Base-by-base conservation (phyloP, 164 flowering plant species). In the Piper longum region DNA sequence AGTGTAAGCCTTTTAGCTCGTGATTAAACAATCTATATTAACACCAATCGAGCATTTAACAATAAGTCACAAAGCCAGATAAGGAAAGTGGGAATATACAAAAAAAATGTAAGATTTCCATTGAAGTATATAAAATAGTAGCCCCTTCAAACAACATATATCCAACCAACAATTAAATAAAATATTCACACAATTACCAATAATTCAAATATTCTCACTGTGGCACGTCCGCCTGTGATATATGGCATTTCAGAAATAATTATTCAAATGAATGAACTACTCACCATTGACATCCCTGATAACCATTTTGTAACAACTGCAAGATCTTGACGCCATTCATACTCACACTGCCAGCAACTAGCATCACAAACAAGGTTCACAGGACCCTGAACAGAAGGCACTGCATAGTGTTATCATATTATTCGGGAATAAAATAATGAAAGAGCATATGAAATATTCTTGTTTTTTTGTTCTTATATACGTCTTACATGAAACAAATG, bases 281-380 rank as follows among this genome's bases (percentile, higher is more conserved):
- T 71, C 80, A 95, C 99, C 75, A 86, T 85, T 72, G 97, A 85
- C 52, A 77, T 81, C 70, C 97, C 99, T 54, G 97, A 82, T 41
- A 95, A 76, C 99, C 99, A 95, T 74, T 91, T 89, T 44, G 97
- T 91, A 66, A 85, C 91, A 70, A 95, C 99, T 60, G 97, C 96
- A 76, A 91, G 84, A 79, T 91, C 99, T 75, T 95, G 99, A 12
- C 91, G 85, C 97, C 97, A 95, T 71, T 95, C 93, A 80, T 95
- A 82, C 69, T 95, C 99, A 56, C 80, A 84, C 72, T 86, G 91
- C 99, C 99, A 95, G 75, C 87, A 79, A 74, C 85, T 87, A 68
- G 90, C 89, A 81, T 87, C 97, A 70, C 79, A 80, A 14, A 87
- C 97, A 44, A 91, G 77, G 81, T 87, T 83, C 68, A 86, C 74